phyloP scores from a whole-genome alignment of 306 rosid species.

The Begonia fuchsioides region DNA sequence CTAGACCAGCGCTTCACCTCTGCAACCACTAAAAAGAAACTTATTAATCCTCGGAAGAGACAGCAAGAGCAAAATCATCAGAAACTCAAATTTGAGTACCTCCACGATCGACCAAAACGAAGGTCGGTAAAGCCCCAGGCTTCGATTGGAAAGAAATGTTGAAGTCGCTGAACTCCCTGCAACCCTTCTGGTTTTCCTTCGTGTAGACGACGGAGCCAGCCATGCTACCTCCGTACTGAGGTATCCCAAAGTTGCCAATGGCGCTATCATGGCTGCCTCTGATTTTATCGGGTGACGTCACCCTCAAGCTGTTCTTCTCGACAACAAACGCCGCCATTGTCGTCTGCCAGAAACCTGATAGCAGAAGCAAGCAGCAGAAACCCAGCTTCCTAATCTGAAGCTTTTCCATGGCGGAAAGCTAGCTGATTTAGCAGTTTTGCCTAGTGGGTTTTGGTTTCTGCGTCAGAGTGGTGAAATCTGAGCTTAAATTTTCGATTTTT shows the following conservation, averaged over 20 bases:
- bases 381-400: conserved; percentile 4
- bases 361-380: conserved; percentile 46
- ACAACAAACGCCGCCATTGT: conserved; percentile 74
- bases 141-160: conserved; percentile 48
- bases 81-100: conserved; percentile 23
- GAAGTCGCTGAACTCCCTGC: conserved; percentile 64
- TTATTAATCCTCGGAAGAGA: conserved; percentile 2
- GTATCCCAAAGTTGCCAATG: conserved; percentile 95
- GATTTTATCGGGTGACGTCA: conserved; percentile 72
- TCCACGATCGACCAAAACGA: conserved; percentile 91
- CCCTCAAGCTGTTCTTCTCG: conserved; percentile 92
- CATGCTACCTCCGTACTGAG: conserved; percentile 98
- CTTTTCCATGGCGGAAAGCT: too few species aligned
- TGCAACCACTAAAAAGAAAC: neutral
- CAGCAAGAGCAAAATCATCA: neutral
- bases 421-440: too few species aligned
- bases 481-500: too few species aligned
- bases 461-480: too few species aligned
- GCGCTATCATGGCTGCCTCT: conserved; percentile 80
- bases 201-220: conserved; percentile 73
- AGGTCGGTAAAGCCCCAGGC: conserved; percentile 79
- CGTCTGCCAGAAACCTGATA: conserved; percentile 21
- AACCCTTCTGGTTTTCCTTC: conserved; percentile 70
- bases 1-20: too few species aligned
- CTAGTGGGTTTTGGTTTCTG: too few species aligned